Evolutionary conservation across 768 basidiomycete species (phyloP), one percentile per base, ranked within the genome.

Genomic region (Lactifluus pinguis): DNA sequence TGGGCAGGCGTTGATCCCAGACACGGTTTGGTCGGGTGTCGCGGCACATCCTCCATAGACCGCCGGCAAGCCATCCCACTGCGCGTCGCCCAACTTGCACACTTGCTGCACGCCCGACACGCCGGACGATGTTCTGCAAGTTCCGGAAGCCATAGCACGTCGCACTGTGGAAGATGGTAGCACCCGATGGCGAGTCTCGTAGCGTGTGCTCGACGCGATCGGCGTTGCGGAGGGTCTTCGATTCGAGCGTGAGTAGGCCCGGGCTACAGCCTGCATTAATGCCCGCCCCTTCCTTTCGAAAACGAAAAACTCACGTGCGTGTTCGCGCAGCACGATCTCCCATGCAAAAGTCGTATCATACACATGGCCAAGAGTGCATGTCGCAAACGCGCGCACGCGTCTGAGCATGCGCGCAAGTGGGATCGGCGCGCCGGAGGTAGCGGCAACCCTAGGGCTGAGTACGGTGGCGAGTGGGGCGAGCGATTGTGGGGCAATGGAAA

Each of bases 61-160:
- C 34, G 3, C 70, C 73, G 0, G 71, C 73, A 29, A 78, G 65
- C 49, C 74, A 72, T 13, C 85, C 83, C 5, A 85, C 84, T 3
- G 84, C 84, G n/a, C 87, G 86, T n/a, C 77, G 79, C 44, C 81
- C 83, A 9, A 88, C 82, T 64, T 83, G 79, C 42, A 64, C 65
- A 1, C 62, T 62, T 4, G 65, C 59, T 9, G 62, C 55, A 39
- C 65, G 63, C 49, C 63, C 63, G 44, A 64, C 63, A 21, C 61
- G 65, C 47, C 95, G 79, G 49, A 99, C 95, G 53, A 99, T 82
- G 71, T 98, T 99, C 72, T 98, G 95, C 53, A 99, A 76, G 72
- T 99, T 99, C 55, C 93, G 81, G 75, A 98, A 98, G 8, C 97
- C 97, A 69, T 97, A 99, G 72, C 95, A 97, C 66, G 89, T 94